Percentiles rank a stretch among this genome's conserved stretches.
Evolutionary conservation across 148 eudicot genomes (phyloP).

Genomic region (Pouteria glomerata): DNA sequence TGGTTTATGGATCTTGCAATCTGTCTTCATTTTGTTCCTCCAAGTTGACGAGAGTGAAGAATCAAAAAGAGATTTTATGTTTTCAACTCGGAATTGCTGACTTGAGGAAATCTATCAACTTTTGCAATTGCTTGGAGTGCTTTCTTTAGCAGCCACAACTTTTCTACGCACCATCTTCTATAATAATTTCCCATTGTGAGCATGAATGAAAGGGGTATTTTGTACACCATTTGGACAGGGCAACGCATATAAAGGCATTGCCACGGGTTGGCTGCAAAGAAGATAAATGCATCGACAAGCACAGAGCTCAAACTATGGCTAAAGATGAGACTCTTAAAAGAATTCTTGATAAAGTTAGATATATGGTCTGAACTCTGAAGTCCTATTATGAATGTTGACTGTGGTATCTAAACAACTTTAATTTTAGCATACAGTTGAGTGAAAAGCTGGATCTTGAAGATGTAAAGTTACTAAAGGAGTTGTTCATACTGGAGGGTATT

Average conservation of each 20-base stretch:
- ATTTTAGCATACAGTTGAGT: slow-evolving; percentile 40
- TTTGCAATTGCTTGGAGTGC: background rate
- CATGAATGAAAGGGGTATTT: background rate
- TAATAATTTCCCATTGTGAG: background rate
- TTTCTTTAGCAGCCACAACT: background rate
- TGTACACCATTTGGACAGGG: slow-evolving; percentile 43
- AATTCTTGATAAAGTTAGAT: slow-evolving; percentile 60
- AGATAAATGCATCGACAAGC: slow-evolving; percentile 37
- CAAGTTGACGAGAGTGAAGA: background rate
- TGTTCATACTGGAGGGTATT: slow-evolving; percentile 60
- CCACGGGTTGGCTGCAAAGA: slow-evolving; percentile 37
- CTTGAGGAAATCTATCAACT: background rate
- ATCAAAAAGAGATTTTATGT: background rate
- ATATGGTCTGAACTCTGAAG: background rate
- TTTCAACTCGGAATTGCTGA: background rate
- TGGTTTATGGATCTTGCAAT: background rate
- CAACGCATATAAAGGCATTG: slow-evolving; percentile 76
- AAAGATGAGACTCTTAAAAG: slow-evolving; percentile 47
- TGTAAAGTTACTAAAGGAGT: slow-evolving; percentile 62
- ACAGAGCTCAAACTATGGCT: slow-evolving; percentile 19
- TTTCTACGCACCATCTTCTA: background rate
- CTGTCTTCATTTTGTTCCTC: background rate
- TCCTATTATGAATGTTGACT: background rate
- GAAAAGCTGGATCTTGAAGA: slow-evolving; percentile 53
- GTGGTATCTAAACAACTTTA: slow-evolving; percentile 4